Conservation (phyloP, 768 basidiomycete genomes). For the Bullera alba region DNA sequence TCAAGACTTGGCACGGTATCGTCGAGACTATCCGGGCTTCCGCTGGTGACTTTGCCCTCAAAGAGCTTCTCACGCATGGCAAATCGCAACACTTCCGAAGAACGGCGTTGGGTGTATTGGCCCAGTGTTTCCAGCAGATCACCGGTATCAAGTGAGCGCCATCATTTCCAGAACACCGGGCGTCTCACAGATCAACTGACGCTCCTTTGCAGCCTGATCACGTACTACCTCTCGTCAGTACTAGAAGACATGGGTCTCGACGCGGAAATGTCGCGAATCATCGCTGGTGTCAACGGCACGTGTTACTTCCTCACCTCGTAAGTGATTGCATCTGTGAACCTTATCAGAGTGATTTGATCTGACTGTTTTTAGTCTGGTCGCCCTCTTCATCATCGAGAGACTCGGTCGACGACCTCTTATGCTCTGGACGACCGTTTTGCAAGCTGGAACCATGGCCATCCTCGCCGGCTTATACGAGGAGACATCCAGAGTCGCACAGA, state of each 20-base stretch:
- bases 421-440: slow-evolving; percentile 21
- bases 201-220: slow-evolving; percentile 51
- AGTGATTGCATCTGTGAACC: not conserved
- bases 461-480: slow-evolving; percentile 56
- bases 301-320: slow-evolving; percentile 35
- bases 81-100: slow-evolving; percentile 59
- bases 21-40: slow-evolving; percentile 54
- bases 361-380: slow-evolving; percentile 16
- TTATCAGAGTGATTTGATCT: not conserved
- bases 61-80: slow-evolving; percentile 56
- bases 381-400: slow-evolving; percentile 31
- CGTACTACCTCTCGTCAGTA: slow-evolving; percentile 45
- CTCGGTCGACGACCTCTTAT: slow-evolving; percentile 38
- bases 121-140: slow-evolving; percentile 65
- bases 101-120: slow-evolving; percentile 54
- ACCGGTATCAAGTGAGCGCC: slow-evolving; percentile 34
- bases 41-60: slow-evolving; percentile 48
- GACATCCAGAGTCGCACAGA: slow-evolving; percentile 50
- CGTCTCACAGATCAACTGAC: no score
- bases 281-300: slow-evolving; percentile 38
- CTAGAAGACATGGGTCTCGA: slow-evolving; percentile 51
- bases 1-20: slow-evolving; percentile 55
- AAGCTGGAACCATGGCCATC: slow-evolving; percentile 55
- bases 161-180: no score
- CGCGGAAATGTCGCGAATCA: slow-evolving; percentile 56